These are phyloP conservation scores for Cyberlindnera meyerae DNA, from an alignment of 805 yeast species.

Conservation along the genomic window DNA sequence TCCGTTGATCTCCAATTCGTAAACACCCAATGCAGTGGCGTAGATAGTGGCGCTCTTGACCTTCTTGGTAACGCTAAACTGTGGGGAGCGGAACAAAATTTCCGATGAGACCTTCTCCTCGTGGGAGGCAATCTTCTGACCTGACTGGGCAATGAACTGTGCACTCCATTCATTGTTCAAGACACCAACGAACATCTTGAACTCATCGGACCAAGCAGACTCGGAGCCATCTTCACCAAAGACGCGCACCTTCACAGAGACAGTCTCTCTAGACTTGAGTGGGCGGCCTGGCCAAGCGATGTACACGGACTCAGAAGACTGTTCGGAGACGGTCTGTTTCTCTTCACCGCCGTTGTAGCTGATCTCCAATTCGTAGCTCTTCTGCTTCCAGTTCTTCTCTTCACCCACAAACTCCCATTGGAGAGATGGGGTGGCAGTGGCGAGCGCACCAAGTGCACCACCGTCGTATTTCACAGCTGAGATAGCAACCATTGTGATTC, in stretches of 20 bases:
- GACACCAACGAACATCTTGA: constrained; percentile 7
- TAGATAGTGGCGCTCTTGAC: constrained; percentile 11
- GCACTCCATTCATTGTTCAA: constrained; percentile 12
- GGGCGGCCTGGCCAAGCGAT: constrained; percentile 13
- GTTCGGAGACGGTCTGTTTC: background rate
- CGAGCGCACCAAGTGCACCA: constrained; percentile 10
- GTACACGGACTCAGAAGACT: constrained; percentile 3
- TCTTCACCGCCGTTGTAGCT: constrained; percentile 2
- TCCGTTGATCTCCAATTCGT: constrained; percentile 17
- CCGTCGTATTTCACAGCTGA: constrained; percentile 8
- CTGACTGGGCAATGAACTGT: constrained; percentile 8
- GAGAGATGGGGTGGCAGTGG: constrained; percentile 6
- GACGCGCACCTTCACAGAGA: constrained; percentile 8
- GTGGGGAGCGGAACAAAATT: constrained; percentile 14
- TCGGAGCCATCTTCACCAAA: constrained; percentile 11
- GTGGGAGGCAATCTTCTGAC: constrained; percentile 5
- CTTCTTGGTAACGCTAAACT: constrained; percentile 1
- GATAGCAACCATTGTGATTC: constrained; percentile 8
- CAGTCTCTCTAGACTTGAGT: constrained; percentile 6
- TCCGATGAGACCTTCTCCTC: constrained; percentile 12
- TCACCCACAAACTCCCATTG: constrained; percentile 13
- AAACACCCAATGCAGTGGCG: constrained; percentile 16
- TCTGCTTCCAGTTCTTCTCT: constrained; percentile 13
- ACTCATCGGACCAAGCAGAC: constrained; percentile 10
- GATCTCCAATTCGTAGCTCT: constrained; percentile 5